phyloP scores from a whole-genome alignment of 2,329 filamentous ascomycete genomes.

The Sphaerulina populicola region DNA sequence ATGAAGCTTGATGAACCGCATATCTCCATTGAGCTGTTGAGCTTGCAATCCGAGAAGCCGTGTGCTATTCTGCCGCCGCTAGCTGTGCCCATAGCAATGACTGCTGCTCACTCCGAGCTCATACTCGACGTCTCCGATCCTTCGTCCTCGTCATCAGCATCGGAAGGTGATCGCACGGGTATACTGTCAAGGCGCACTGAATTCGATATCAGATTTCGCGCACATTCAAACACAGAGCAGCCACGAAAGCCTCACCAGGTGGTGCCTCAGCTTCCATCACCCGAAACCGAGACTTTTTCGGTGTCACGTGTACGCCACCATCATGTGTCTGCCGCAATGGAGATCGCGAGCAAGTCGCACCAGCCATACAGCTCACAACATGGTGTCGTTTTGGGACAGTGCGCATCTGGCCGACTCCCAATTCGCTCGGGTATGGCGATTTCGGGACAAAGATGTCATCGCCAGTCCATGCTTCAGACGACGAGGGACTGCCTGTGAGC shows the following conservation, averaged over 20 bases:
- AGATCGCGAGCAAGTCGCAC: slow-evolving; percentile 1
- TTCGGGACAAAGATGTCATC: slow-evolving; percentile 19
- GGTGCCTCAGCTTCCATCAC: background rate
- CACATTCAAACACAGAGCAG: background rate
- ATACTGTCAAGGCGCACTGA: background rate
- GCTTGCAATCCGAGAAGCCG: background rate
- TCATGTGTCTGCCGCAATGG: background rate
- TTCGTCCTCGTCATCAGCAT: slow-evolving; percentile 17
- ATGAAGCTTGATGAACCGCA: background rate
- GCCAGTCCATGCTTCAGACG: slow-evolving; percentile 22
- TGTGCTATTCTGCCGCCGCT: background rate
- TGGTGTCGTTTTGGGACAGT: background rate
- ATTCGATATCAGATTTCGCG: background rate
- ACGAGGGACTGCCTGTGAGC: background rate
- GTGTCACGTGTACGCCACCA: background rate
- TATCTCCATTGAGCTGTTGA: background rate
- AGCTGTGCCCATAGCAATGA: background rate
- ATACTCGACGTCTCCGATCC: background rate
- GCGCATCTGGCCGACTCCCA: background rate
- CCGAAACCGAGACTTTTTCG: background rate
- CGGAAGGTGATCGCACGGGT: slow-evolving; percentile 11
- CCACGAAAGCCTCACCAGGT: background rate
- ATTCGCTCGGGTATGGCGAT: background rate
- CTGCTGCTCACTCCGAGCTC: background rate
- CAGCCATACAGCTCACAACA: background rate